These are phyloP conservation scores for Neurospora cerealis DNA, from an alignment of 495 filamentous ascomycete genomes.

Conservation along the genomic window DNA sequence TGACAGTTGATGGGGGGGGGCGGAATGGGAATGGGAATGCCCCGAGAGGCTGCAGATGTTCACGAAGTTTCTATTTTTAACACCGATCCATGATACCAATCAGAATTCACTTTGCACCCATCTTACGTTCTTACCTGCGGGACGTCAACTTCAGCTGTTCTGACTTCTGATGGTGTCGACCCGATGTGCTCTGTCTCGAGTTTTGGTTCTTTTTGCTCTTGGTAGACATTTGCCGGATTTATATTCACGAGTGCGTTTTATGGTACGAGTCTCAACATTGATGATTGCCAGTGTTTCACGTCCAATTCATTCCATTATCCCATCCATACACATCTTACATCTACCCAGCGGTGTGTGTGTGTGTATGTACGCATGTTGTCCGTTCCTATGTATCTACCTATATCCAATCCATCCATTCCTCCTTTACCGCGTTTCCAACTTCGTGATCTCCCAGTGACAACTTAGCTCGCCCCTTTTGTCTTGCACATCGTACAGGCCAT, in stretches of 20 bases:
- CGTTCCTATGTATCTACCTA: background rate
- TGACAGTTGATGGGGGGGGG: background rate
- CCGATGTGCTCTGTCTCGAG: background rate
- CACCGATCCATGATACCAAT: background rate
- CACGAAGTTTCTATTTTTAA: background rate
- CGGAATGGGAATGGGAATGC: background rate
- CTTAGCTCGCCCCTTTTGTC: background rate
- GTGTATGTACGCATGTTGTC: background rate
- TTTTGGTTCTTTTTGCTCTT: background rate
- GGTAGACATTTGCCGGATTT: background rate
- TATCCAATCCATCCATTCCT: background rate
- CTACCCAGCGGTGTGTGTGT: background rate
- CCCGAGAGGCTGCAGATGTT: background rate
- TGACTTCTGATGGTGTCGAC: background rate
- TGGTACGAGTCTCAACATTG: background rate
- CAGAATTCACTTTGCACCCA: background rate
- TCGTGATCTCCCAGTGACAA: background rate
- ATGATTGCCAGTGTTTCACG: background rate
- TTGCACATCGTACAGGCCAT: background rate
- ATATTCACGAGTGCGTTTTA: background rate
- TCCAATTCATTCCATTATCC: background rate
- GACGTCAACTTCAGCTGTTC: background rate
- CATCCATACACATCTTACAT: background rate
- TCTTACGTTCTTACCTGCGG: background rate
- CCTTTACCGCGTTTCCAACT: background rate